A percentile compares a stretch with the other conserved stretches of the same genome.
Evolutionary conservation across 164 flowering plant genomes (phyloP).

Genomic region (Houttuynia cordata): DNA sequence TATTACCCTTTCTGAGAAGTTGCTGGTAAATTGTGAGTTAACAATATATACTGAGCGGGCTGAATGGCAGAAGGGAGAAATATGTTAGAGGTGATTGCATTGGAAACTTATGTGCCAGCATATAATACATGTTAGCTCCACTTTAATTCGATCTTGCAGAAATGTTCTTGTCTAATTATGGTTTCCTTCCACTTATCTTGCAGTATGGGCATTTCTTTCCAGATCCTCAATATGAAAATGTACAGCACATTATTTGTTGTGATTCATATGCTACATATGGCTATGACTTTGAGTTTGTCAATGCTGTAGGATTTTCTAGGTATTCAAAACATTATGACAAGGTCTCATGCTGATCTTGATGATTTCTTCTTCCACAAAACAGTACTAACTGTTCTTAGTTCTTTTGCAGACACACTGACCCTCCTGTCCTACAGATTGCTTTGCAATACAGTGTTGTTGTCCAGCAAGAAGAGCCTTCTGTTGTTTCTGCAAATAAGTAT

Average conservation of each 20-base stretch:
- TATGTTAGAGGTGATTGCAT: too few relatives aligned
- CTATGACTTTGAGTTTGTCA: constrained; percentile 89
- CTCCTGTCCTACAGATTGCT: constrained; percentile 80
- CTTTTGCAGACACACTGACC: constrained; percentile 64
- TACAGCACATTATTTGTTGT: constrained; percentile 95
- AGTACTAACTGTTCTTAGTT: not conserved
- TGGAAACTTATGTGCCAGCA: too few relatives aligned
- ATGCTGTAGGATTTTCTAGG: constrained; percentile 70
- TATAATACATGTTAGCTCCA: too few relatives aligned
- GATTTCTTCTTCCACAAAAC: not conserved
- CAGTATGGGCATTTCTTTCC: constrained; percentile 99
- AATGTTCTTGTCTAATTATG: not conserved
- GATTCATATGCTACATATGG: constrained; percentile 95
- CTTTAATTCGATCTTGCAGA: not conserved
- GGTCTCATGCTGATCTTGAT: not conserved
- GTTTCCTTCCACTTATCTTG: constrained; percentile 10
- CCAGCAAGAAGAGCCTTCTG: constrained; percentile 58
- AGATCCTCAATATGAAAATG: constrained; percentile 98
- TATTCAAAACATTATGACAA: constrained; percentile 10
- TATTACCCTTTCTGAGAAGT: too few relatives aligned
- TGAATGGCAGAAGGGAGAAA: too few relatives aligned
- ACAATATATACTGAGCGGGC: too few relatives aligned
- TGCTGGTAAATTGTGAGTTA: too few relatives aligned
- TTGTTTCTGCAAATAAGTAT: constrained; percentile 53
- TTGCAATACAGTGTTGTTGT: constrained; percentile 86